Percentiles rank a stretch among this genome's conserved stretches.
Evolutionary conservation across 805 yeast species (phyloP).

Genomic region (Candida corydali): DNA sequence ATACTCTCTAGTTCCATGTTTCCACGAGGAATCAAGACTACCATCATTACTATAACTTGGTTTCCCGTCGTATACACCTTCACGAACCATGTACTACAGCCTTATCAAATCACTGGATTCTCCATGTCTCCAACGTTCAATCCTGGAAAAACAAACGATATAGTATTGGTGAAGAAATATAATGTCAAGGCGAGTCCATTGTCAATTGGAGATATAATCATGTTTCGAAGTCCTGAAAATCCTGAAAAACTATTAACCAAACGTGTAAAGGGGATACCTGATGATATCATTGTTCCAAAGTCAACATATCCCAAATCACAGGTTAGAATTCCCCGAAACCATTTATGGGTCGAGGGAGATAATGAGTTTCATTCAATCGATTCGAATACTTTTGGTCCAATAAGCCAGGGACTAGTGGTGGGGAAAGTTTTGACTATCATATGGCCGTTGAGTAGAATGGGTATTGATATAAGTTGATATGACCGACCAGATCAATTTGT

Average conservation of each 20-base stretch:
- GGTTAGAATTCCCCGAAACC: constrained; percentile 69
- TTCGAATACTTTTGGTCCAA: constrained; percentile 84
- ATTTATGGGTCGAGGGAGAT: constrained; percentile 95
- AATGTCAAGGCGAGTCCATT: constrained; percentile 43
- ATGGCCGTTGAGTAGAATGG: constrained; percentile 54
- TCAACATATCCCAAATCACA: constrained; percentile 56
- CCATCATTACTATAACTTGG: constrained; percentile 49
- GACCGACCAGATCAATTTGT: too few species aligned
- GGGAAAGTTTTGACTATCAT: constrained; percentile 70
- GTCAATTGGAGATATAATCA: constrained; percentile 64
- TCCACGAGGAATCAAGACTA: constrained; percentile 15
- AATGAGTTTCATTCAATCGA: constrained; percentile 74
- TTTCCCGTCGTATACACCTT: constrained; percentile 71
- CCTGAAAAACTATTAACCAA: constrained; percentile 76
- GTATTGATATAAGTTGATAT: too few species aligned
- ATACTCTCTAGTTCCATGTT: constrained; percentile 6
- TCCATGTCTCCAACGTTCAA: constrained; percentile 91
- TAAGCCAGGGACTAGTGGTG: constrained; percentile 72
- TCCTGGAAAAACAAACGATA: constrained; percentile 56
- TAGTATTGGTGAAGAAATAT: constrained; percentile 68
- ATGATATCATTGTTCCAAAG: constrained; percentile 62
- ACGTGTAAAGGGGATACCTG: constrained; percentile 71
- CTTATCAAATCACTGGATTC: constrained; percentile 71
- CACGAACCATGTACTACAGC: constrained; percentile 66
- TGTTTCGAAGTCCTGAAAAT: constrained; percentile 76